Evolutionary conservation across 2,329 filamentous ascomycete genomes (phyloP), one percentile per base, ranked within the genome.

Genomic region (Phialocephala subalpina): DNA sequence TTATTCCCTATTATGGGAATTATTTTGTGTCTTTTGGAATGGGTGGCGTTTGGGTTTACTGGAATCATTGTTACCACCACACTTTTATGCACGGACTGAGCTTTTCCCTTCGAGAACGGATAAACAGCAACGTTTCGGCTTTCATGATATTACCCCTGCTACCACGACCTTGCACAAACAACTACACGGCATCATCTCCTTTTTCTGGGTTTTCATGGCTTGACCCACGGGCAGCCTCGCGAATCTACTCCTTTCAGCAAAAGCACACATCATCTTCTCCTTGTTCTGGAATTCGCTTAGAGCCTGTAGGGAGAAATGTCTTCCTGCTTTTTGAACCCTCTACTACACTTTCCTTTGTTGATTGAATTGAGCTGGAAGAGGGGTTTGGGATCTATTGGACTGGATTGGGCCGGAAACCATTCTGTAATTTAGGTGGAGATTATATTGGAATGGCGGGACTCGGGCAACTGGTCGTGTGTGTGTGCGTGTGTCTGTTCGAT

Each of bases 361-460:
- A 36, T 49, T n/a, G 45, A 25, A 12, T 35, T 59, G 40, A 55
- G 52, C 35, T 56, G 47, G 22, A 14, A 40, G 55, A 40, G 27
- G 58, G 36, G 40, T 49, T 56, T 45, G 14, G 47, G 38, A 60
- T 56, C 27, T 35, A 42, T 59, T 60, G 59, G 49, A 57, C 42
- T 58, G 59, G 49, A 53, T 35, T 58, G 56, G 55, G 62, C 49
- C 56, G 59, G 62, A 52, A 35, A 63, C 69, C 64, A 68, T 70
- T 70, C 64, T 72, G 70, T 72, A 72, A 72, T 72, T 70, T 72
- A 72, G 64, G 67, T 58, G 61, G 56, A 38, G 27, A 22, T 36
- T 60, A 49, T 60, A 52, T 52, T 62, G 52, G 64, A 67, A 55
- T 58, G 62, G 47, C 52, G 40, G 36, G 35, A 35, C 60, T 55